Evolutionary conservation across 1,284 basidiomycete species (phyloP).

Genomic region (Thelephora terrestris): DNA sequence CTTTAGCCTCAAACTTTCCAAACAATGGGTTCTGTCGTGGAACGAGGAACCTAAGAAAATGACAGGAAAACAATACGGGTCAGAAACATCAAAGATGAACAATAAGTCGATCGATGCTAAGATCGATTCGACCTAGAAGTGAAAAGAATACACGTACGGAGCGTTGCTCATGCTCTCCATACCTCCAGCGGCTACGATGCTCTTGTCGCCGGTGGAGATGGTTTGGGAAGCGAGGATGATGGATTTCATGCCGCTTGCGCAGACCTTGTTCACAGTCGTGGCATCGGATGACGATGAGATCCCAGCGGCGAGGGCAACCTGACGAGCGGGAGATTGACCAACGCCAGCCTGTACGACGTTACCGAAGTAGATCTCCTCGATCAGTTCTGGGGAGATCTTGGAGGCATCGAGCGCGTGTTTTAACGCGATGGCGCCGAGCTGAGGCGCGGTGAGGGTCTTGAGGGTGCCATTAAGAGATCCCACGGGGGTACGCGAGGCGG

Average conservation of each 20-base stretch:
- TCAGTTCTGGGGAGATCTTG: slow-evolving; percentile 68
- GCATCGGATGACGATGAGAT: slow-evolving; percentile 83
- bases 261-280: slow-evolving; percentile 99
- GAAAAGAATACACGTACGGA: slow-evolving; percentile 48
- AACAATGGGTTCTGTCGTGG: slow-evolving; percentile 84
- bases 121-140: not conserved
- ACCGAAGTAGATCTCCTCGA: slow-evolving; percentile 96
- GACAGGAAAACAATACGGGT: not conserved
- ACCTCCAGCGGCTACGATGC: slow-evolving; percentile 87
- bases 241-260: slow-evolving; percentile 92
- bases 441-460: slow-evolving; percentile 82
- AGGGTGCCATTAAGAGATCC: slow-evolving; percentile 89
- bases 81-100: no score
- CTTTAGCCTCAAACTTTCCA: slow-evolving; percentile 81
- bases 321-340: slow-evolving; percentile 91
- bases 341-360: slow-evolving; percentile 96
- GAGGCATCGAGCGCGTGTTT: slow-evolving; percentile 83
- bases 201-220: slow-evolving; percentile 80
- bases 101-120: no score
- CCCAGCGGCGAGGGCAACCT: slow-evolving; percentile 86
- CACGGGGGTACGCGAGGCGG: slow-evolving; percentile 90
- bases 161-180: slow-evolving; percentile 98
- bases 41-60: slow-evolving; percentile 67
- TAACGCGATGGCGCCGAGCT: slow-evolving; percentile 84
- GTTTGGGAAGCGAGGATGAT: slow-evolving; percentile 90